Evolutionary conservation across 345 rosid genomes (phyloP).

Genomic region (Camelina sativa): DNA sequence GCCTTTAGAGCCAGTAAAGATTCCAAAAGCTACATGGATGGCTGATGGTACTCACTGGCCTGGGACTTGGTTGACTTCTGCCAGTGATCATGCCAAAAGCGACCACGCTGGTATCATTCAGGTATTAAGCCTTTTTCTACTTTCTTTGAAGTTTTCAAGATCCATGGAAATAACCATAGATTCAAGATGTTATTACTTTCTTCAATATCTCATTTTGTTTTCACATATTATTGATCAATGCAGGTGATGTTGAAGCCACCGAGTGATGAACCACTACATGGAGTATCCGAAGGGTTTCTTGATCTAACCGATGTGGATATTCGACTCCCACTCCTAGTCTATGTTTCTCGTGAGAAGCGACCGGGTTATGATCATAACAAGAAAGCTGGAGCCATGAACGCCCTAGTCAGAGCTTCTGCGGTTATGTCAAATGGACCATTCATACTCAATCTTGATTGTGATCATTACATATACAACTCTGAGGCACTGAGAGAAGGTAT

Average conservation of each 20-base stretch:
- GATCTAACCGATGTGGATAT: conserved; percentile 88
- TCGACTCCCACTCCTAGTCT: conserved; percentile 95
- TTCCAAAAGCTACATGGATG: conserved; percentile 99
- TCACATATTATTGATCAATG: conserved; percentile 21
- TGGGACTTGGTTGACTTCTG: conserved; percentile 83
- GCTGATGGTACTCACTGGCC: conserved; percentile 99
- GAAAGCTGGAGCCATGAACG: conserved; percentile 99
- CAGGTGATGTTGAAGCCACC: conserved; percentile 99
- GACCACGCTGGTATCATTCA: conserved; percentile 97
- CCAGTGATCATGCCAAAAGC: conserved; percentile 76
- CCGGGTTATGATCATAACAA: conserved; percentile 99
- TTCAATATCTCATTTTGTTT: conserved; percentile 16
- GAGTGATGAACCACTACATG: conserved; percentile 85
- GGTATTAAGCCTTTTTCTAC: conserved; percentile 50
- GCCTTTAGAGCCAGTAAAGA: conserved; percentile 71
- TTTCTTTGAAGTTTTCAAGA: not conserved
- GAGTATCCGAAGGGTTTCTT: conserved; percentile 63
- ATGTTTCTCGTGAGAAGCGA: conserved; percentile 98
- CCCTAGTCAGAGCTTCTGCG: conserved; percentile 96
- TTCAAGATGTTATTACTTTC: not conserved
- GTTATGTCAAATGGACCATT: conserved; percentile 97
- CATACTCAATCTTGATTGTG: conserved; percentile 97
- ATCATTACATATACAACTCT: conserved; percentile 96
- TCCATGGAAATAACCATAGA: not conserved
- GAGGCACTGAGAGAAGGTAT: conserved; percentile 95